Conservation (phyloP, 2,329 filamentous ascomycete genomes). For the Knoxdaviesia capensis region DNA sequence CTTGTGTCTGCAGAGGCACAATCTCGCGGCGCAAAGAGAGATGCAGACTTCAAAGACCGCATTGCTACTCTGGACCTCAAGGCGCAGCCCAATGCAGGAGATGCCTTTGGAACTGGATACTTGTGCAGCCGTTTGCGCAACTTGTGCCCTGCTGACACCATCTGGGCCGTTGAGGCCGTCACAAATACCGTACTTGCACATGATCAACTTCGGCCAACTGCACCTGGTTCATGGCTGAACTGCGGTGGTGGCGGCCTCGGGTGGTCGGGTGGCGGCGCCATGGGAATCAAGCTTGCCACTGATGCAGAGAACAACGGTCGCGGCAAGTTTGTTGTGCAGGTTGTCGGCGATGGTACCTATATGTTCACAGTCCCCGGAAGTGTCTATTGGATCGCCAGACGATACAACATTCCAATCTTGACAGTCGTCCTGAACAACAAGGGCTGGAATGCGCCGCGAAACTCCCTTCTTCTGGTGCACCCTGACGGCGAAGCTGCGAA, state of each 20-base stretch:
- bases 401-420: constrained; percentile 32
- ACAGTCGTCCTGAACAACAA: constrained; percentile 37
- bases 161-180: constrained; percentile 62
- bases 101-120: constrained; percentile 20
- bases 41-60: constrained; percentile 3
- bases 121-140: constrained; percentile 13
- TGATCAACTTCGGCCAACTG: constrained; percentile 48
- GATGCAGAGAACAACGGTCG: constrained; percentile 18
- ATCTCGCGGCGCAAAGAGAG: no score
- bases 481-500: constrained; percentile 32
- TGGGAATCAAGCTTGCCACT: constrained; percentile 57
- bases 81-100: constrained; percentile 37
- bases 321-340: constrained; percentile 30
- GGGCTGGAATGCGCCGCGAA: constrained; percentile 38
- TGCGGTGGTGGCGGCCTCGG: constrained; percentile 65
- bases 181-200: constrained; percentile 47
- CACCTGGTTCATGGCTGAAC: constrained; percentile 60
- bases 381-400: constrained; percentile 33
- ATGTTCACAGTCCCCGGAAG: constrained; percentile 32
- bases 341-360: constrained; percentile 37
- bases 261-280: constrained; percentile 56
- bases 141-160: constrained; percentile 28
- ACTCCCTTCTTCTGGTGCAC: constrained; percentile 35
- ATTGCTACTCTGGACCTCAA: constrained; percentile 37
- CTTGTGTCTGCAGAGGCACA: no score